Evolutionary conservation across 192 early-diverging fungal genomes (phyloP), one percentile per base, ranked within the genome.

Genomic region (Mycoemilia scoparia): DNA sequence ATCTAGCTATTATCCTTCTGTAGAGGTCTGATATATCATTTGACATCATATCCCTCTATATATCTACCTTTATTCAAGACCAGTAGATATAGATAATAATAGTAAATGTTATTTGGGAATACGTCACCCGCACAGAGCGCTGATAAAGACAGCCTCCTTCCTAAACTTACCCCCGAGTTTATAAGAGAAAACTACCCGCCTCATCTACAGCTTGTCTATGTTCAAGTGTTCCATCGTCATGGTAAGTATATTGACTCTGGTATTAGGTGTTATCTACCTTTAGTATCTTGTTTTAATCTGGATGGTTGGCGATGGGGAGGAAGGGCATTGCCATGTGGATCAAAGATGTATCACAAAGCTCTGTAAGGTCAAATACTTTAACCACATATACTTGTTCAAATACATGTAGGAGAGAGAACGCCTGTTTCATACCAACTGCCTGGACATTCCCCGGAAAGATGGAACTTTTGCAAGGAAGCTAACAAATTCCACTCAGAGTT

Each of bases 221-320:
- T 73, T 24, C 38, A 54, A 25, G 29, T 73, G 28, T 24, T 73
- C 16, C 55, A 67, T 39, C 49, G 70, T 1, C 59, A 66, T 13
- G 64, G 59, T 19, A 31, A 40, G 33, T 21, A 31, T 12, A 40
- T 31, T n/a, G 29, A n/a, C 39, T 1, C n/a, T 40, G 12, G 14
- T 8, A 1, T 24, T 24, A 8, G 7, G 35, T 11, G 7, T 36
- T 9, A 7, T 8, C 21, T 13, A 19, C 35, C 17, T 22, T 2
- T 14, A 16, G 10, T 2, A 36, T 8, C 19, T 24, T 3, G 21
- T 36, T 34, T 9, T 29, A 11, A 16, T 10, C 11, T 9, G 33
- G 9, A 34, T 9, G 9, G 13, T 16, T 11, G 12, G 33, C 13
- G 9, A 34, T 12, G 9, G 9, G 26, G 26, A 9, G 9, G 12